phyloP scores from a whole-genome alignment of 108 stramenopile genomes.

The Mayamaea pseudoterrestris region DNA sequence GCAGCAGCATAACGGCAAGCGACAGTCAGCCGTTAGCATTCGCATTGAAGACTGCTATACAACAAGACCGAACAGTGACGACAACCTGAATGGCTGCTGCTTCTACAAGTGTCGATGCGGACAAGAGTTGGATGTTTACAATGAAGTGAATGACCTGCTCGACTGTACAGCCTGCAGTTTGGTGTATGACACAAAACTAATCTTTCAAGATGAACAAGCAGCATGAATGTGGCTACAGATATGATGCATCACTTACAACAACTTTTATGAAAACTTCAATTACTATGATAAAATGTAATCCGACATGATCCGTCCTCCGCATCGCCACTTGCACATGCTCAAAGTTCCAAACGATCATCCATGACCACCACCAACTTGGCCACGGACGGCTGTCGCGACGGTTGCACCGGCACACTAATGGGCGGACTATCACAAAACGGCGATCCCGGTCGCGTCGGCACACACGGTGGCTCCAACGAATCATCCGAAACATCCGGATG shows the following conservation, averaged over 20 bases:
- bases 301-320: too few species aligned
- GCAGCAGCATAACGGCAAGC: slow-evolving; percentile 16
- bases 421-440: too few species aligned
- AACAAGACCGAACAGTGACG: slow-evolving; percentile 28
- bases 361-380: too few species aligned
- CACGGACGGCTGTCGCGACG: too few species aligned
- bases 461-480: too few species aligned
- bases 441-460: too few species aligned
- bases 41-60: slow-evolving; percentile 40
- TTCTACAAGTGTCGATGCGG: slow-evolving; percentile 56
- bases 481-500: too few species aligned
- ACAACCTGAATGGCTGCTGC: slow-evolving; percentile 29
- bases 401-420: too few species aligned
- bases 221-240: background rate
- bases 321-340: too few species aligned
- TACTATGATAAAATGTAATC: background rate
- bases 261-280: too few species aligned
- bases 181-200: slow-evolving; percentile 8
- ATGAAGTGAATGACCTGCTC: background rate
- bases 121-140: slow-evolving; percentile 23
- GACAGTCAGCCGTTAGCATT: slow-evolving; percentile 23
- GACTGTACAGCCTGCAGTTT: slow-evolving; percentile 33
- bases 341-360: too few species aligned
- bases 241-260: background rate
- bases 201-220: background rate